Evolutionary conservation across 352 stramenopile genomes (phyloP).

Genomic region (Phytophthora fragariae): DNA sequence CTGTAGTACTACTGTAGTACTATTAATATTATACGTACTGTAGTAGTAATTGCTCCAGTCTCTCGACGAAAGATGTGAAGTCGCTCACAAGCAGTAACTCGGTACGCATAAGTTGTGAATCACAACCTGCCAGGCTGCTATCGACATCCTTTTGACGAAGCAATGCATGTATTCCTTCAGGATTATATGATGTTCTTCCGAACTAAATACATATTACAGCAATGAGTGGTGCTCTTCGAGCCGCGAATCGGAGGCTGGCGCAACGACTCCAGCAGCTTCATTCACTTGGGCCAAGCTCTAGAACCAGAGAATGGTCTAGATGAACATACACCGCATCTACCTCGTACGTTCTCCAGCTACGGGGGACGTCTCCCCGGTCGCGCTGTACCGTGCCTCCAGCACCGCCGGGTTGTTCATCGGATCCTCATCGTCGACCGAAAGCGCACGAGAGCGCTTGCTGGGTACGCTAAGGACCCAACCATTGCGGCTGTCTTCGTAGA

Average conservation of each 20-base stretch:
- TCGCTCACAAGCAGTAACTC: too few relatives aligned
- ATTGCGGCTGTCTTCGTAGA: slow-evolving; percentile 68
- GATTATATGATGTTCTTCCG: slow-evolving; percentile 35
- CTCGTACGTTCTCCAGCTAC: slow-evolving; percentile 1
- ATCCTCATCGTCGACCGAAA: slow-evolving; percentile 75
- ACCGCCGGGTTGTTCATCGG: slow-evolving; percentile 45
- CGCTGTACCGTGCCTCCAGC: slow-evolving; percentile 35
- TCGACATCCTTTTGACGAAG: slow-evolving; percentile 45
- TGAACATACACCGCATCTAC: slow-evolving; percentile 7
- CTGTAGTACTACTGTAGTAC: too few relatives aligned
- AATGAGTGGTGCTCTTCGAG: slow-evolving; percentile 16
- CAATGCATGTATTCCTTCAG: slow-evolving; percentile 29
- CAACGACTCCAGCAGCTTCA: slow-evolving; percentile 25
- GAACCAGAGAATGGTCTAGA: slow-evolving; percentile 14
- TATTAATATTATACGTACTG: too few relatives aligned
- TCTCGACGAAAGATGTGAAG: too few relatives aligned
- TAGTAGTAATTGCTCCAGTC: too few relatives aligned
- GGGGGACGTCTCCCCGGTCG: slow-evolving; percentile 25
- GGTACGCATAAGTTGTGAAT: too few relatives aligned
- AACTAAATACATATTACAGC: slow-evolving; percentile 62
- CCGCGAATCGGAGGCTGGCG: slow-evolving; percentile 18
- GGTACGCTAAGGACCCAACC: slow-evolving; percentile 68
- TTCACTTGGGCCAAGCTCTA: slow-evolving; percentile 29
- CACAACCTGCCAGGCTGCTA: neutral
- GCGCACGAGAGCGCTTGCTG: slow-evolving; percentile 53